Conservation (phyloP, 2,329 filamentous ascomycete genomes). For the Nannizziopsis barbatae region DNA sequence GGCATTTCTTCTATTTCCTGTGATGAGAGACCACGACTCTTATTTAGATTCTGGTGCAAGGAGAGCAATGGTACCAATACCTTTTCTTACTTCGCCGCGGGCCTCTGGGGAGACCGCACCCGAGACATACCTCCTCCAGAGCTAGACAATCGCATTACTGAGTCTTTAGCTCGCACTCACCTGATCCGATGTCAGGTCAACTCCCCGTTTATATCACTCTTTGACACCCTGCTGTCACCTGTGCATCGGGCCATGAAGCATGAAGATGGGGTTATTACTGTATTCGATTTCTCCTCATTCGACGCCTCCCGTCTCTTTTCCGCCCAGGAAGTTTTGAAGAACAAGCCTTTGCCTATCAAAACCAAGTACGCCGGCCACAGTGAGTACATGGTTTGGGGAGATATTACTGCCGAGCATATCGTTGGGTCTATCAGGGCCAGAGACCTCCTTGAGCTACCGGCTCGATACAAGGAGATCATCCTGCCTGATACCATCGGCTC, state of each 20-base stretch:
- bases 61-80: slow-evolving; percentile 26
- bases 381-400: slow-evolving; percentile 30
- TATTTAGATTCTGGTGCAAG: slow-evolving; percentile 27
- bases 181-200: slow-evolving; percentile 16
- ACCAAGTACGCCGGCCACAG: slow-evolving; percentile 20
- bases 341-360: slow-evolving; percentile 10
- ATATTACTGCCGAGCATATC: slow-evolving; percentile 22
- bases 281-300: slow-evolving; percentile 25
- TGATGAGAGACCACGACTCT: slow-evolving; percentile 14
- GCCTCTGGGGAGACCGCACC: slow-evolving; percentile 17
- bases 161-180: slow-evolving; percentile 20
- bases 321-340: slow-evolving; percentile 19
- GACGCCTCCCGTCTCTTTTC: slow-evolving; percentile 19
- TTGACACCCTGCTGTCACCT: slow-evolving; percentile 20
- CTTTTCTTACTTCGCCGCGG: slow-evolving; percentile 19
- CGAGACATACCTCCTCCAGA: slow-evolving; percentile 12
- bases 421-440: slow-evolving; percentile 21
- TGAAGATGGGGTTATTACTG: slow-evolving; percentile 20
- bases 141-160: slow-evolving; percentile 16
- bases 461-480: slow-evolving; percentile 15
- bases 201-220: slow-evolving; percentile 29
- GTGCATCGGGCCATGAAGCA: slow-evolving; percentile 25
- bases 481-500: slow-evolving; percentile 19
- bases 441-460: slow-evolving; percentile 17
- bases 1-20: too few species aligned